phyloP scores from a whole-genome alignment of 768 basidiomycete genomes.

The Boletus sensibilis region DNA sequence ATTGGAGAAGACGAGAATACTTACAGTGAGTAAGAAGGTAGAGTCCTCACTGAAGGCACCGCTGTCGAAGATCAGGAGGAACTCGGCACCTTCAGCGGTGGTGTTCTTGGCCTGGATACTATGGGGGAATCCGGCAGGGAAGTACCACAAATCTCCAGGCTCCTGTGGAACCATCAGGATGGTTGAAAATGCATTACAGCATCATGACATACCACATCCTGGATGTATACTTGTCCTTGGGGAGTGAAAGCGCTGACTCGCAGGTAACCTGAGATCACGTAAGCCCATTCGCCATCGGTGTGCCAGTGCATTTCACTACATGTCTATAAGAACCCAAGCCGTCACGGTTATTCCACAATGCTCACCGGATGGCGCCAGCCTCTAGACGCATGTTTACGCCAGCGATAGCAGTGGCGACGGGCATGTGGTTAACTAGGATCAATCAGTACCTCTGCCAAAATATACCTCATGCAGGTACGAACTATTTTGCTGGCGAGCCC shows the following conservation, averaged over 20 bases:
- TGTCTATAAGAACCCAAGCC: conserved; percentile 5
- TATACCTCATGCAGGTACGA: conserved; percentile 4
- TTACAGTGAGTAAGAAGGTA: conserved; percentile 46
- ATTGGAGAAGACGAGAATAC: neutral
- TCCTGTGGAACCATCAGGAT: conserved; percentile 23
- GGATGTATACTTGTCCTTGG: conserved; percentile 51
- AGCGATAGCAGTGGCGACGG: conserved; percentile 39
- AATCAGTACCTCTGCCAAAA: neutral
- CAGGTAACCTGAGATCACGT: conserved; percentile 48
- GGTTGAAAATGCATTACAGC: conserved; percentile 3
- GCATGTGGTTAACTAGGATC: conserved; percentile 37
- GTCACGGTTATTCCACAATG: neutral
- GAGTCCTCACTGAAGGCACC: conserved; percentile 54
- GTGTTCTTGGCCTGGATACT: conserved; percentile 52
- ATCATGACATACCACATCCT: conserved; percentile 45
- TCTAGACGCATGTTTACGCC: conserved; percentile 45
- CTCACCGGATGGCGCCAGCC: conserved; percentile 42
- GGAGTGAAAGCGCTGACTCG: conserved; percentile 52
- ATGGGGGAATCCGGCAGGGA: conserved; percentile 57
- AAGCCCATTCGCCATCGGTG: conserved; percentile 48
- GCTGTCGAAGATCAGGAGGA: conserved; percentile 46
- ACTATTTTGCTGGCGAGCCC: conserved; percentile 65
- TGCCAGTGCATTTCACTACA: conserved; percentile 47
- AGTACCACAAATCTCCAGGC: conserved; percentile 56
- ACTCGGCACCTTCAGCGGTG: conserved; percentile 48